Conservation (phyloP, 2,329 filamentous ascomycete species). For the Trichophyton verrucosum region DNA sequence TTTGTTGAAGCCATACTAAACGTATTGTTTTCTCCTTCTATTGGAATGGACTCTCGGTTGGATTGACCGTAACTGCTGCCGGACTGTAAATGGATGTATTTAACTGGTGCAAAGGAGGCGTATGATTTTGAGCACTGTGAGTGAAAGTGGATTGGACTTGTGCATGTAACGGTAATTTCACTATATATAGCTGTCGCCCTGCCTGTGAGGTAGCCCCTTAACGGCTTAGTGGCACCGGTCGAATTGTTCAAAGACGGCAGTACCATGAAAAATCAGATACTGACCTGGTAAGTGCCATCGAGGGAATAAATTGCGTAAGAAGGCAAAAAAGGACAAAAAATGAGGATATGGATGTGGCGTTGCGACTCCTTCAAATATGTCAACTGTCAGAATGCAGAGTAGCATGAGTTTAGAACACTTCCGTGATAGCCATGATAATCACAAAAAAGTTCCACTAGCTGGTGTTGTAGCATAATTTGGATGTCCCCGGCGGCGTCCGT, state of each 20-base stretch:
- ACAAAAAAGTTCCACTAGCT: background rate
- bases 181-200: background rate
- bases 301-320: background rate
- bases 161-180: background rate
- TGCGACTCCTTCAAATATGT: background rate
- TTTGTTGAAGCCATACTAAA: conserved; percentile 27
- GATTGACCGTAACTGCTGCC: conserved; percentile 1
- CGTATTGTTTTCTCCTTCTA: background rate
- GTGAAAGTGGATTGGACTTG: background rate
- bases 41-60: too few relatives aligned
- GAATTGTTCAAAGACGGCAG: background rate
- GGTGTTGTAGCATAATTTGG: background rate
- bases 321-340: background rate
- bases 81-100: conserved; percentile 21
- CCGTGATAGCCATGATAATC: background rate
- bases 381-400: background rate
- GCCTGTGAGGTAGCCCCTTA: background rate
- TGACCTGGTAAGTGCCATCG: background rate
- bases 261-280: background rate
- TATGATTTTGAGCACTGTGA: background rate
- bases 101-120: conserved; percentile 14
- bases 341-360: background rate
- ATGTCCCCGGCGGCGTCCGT: background rate
- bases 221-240: background rate
- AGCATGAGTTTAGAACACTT: background rate